phyloP scores from a whole-genome alignment of 1,284 basidiomycete genomes.

The Phellinidium pouzarii region DNA sequence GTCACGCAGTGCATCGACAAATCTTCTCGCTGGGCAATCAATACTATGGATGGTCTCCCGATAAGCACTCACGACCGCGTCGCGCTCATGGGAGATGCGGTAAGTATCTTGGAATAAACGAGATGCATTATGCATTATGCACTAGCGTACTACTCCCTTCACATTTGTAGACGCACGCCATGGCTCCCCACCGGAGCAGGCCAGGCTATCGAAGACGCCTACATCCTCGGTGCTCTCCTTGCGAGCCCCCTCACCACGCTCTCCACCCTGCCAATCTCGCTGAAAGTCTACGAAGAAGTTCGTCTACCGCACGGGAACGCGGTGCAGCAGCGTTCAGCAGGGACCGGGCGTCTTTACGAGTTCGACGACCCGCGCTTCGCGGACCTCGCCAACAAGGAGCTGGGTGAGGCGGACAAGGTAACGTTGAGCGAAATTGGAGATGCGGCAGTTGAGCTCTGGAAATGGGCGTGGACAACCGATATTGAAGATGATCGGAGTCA shows the following conservation, averaged over 20 bases:
- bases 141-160: background rate
- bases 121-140: background rate
- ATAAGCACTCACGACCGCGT: constrained; percentile 12
- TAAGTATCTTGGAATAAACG: background rate
- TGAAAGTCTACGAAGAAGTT: constrained; percentile 31
- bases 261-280: constrained; percentile 22
- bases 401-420: background rate
- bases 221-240: constrained; percentile 31
- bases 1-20: constrained; percentile 4
- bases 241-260: constrained; percentile 25
- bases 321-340: constrained; percentile 26
- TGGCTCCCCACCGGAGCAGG: constrained; percentile 20
- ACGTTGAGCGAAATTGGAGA: background rate
- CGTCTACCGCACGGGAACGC: constrained; percentile 31
- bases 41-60: constrained; percentile 9
- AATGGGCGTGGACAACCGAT: background rate
- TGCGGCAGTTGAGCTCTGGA: background rate
- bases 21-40: constrained; percentile 19
- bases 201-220: constrained; percentile 27
- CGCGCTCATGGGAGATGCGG: constrained; percentile 20
- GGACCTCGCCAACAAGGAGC: constrained; percentile 6
- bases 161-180: constrained; percentile 18
- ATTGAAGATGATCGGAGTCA: background rate
- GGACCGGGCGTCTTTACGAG: constrained; percentile 25
- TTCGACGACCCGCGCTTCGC: constrained; percentile 22